Percentiles rank a stretch among this genome's conserved stretches.
Conservation (phyloP, 495 filamentous ascomycete genomes). For the Lasiosphaeria miniovina region DNA sequence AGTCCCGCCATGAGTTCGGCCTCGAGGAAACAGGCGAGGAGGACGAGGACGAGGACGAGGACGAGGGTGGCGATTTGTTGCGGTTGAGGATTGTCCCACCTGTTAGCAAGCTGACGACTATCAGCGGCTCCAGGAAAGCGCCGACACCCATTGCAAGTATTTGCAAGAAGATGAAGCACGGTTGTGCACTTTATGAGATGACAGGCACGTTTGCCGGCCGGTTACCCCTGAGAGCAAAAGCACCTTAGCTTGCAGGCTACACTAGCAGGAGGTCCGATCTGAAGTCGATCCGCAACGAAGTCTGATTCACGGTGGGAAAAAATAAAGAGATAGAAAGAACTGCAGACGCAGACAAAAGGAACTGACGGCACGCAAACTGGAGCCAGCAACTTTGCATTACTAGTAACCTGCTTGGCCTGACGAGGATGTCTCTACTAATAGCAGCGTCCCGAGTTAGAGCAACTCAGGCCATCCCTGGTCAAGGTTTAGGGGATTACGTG, state of each 20-base stretch:
- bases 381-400: not conserved
- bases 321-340: not conserved
- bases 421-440: not conserved
- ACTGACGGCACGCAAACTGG: not conserved
- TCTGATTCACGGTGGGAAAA: not conserved
- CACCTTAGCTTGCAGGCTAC: too few species aligned
- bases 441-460: not conserved
- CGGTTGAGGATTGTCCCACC: conserved; percentile 36
- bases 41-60: conserved; percentile 3
- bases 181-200: too few species aligned
- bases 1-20: conserved; percentile 21
- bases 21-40: conserved; percentile 8
- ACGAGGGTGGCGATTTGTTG: conserved; percentile 16
- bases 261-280: too few species aligned
- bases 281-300: not conserved
- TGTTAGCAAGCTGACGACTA: conserved; percentile 32
- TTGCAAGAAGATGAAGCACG: not conserved
- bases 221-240: too few species aligned
- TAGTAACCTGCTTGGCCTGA: not conserved
- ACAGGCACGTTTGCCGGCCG: too few species aligned
- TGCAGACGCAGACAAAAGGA: not conserved
- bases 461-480: not conserved
- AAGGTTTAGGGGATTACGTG: not conserved
- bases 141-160: conserved; percentile 29
- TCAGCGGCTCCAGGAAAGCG: conserved; percentile 32